Base-by-base conservation (phyloP, 805 yeast genomes). In the Cyberlindnera galapagoensis region DNA sequence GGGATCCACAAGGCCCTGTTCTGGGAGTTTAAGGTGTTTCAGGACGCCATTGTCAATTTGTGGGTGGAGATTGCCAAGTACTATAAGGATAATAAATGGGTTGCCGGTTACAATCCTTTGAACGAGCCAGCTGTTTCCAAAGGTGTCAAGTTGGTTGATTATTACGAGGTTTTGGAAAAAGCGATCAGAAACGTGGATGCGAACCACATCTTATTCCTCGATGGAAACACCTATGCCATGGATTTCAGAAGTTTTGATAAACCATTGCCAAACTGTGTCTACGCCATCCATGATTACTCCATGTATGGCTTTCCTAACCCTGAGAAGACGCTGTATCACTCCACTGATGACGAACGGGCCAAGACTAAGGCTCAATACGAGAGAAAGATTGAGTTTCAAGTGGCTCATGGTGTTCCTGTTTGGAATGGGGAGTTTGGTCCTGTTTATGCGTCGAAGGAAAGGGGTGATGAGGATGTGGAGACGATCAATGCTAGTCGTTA, bases 351-450 rank as follows among this genome's bases (percentile, higher is more conserved):
- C 21, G 62, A 69, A 41, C 48, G 43, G 31, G 52, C 36, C 21
- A 63, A 59, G 44, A 41, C 69, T 33, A 42, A 52, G 34, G 33
- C 35, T n/a, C 67, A 59, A 41, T 69, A 65, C 43, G 49, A 59
- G 24, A 47, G 71, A 30, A 69, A 69, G 46, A 47, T 68, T 38
- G 65, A 65, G 39, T 65, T 56, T 47, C 64, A 64, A 63, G 43
- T 41, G 24, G 40, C 56, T 22, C 44, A 55, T 37, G 46, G 59
- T 10, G 70, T 67, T 8, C 73, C 75, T 3, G 71, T 69, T 13
- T 69, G 75, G 75, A 67, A 67, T 46, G 74, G 74, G 19, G 71
- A 69, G 48, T 66, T 69, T 47, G 72, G 75, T 21, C 72, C 74
- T 7, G 71, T 69, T 21, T 66, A 67, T 44, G 63, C 69, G 12